Base-by-base conservation (phyloP, 768 basidiomycete species). In the Nevesoporus exiguus region DNA sequence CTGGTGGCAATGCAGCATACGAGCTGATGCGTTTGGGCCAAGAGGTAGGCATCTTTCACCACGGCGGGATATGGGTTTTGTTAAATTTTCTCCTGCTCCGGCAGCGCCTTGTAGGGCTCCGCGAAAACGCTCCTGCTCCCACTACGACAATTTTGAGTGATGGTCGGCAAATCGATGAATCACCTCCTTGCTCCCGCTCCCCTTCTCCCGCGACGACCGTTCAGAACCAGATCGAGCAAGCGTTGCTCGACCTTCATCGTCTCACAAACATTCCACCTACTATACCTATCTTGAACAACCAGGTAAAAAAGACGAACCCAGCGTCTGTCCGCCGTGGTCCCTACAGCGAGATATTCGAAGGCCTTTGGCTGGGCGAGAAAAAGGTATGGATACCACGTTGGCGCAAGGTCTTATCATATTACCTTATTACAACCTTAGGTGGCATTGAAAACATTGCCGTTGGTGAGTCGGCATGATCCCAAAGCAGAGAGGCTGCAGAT, bases 1-100 rank as follows among this genome's bases (percentile, higher is more conserved):
- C 73, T 37, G 79, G 77, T 3, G 71, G 74, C 25, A 70, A 64
- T 42, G 74, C 64, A 17, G 82, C 77, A 8, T 63, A 75, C 50
- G 64, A 70, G 6, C 68, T 84, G 34, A 84, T 84, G 83, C 72
- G 72, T 44, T 66, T 71, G 22, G 81, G 81, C 10, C 83, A 85
- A 69, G 68, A 70, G 63, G 81, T 79, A 58, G 9, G 51, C 3
- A 22, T 11, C 57, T 47, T 34, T 55, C 30, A 31, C 47, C 46
- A 24, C 37, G 42, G 1, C 25, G 13, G 5, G 34, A 24, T n/a
- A 42, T 34, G 9, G 15, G 1, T 29, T 37, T 45, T 14, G 30
- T 5, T 37, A 1, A 14, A 34, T 19, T 50, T n/a, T n/a, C n/a
- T n/a, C n/a, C 33, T 47, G 19, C 21, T 31, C 31, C 52, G 3